Evolutionary conservation across 352 stramenopile genomes (phyloP), one percentile per base, ranked within the genome.

Genomic region (Globisporangium spiculum): DNA sequence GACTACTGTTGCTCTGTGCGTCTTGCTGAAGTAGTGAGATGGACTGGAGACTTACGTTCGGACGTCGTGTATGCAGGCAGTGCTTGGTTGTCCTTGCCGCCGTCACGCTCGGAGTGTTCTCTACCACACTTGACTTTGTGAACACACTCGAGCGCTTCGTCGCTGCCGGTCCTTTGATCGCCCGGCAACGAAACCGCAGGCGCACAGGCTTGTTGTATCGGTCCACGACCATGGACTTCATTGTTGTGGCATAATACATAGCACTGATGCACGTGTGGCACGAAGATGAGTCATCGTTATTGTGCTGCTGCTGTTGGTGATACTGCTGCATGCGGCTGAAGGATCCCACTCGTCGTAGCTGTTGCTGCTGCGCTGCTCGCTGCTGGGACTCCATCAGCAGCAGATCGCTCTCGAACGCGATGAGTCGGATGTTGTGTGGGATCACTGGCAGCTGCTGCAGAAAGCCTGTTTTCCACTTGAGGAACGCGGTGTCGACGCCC

Each of bases 381-480:
- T 46, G 24, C 18, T 32, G 20, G 12, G 63, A 20, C 22, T 56
- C 44, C 1, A 71, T 52, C 18, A 75, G 65, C 57, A 44, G 69
- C 27, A 50, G 89, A 82, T 97, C 61, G 34, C 55, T 38, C 56
- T 76, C 72, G 36, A 70, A 54, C 36, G 65, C 50, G 20, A 70
- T 24, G 8, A 61, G 27, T 1, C 67, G 61, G 14, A 66, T 66
- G 34, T 53, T 66, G 48, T 60, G 44, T 1, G 58, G 58, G 2
- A 63, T 41, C 8, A 61, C 26, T 4, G 75, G 72, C 32, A 81
- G 59, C 20, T 69, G 68, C 1, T 63, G 54, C 59, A 81, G 38
- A 5, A 79, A 54, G 3, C 61, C 78, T 36, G 93, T 83, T 66
- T 97, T 97, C 78, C 98, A 97, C 4, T 79, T 81, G 69, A 79